These are phyloP conservation scores for Sporisorium scitamineum DNA, from an alignment of 1,284 basidiomycete species.

Conservation along the genomic window DNA sequence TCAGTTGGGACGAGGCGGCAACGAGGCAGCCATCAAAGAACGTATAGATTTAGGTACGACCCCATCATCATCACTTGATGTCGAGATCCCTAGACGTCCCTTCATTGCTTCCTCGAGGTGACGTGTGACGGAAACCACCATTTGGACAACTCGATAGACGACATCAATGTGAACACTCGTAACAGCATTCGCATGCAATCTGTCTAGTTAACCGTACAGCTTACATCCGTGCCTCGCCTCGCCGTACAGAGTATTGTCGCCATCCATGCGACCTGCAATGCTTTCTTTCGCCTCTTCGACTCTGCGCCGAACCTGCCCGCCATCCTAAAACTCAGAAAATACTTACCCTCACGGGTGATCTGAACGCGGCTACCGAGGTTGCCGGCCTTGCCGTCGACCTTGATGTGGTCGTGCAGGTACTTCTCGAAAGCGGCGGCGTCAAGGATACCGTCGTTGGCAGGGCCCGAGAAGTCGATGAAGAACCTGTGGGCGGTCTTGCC, in stretches of 20 bases:
- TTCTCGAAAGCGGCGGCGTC: conserved; percentile 91
- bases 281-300: not conserved
- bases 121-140: not conserved
- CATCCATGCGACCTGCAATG: not conserved
- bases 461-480: conserved; percentile 92
- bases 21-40: not conserved
- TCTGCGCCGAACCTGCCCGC: not conserved
- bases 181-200: not conserved
- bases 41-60: not conserved
- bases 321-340: conserved; percentile 3
- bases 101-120: not conserved
- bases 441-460: conserved; percentile 88
- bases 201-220: not conserved
- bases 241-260: not conserved
- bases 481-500: conserved; percentile 88
- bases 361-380: conserved; percentile 73
- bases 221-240: not conserved
- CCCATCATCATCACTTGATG: not conserved
- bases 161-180: not conserved
- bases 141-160: not conserved
- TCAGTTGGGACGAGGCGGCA: not conserved
- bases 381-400: conserved; percentile 78
- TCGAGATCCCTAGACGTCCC: not conserved
- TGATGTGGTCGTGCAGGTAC: conserved; percentile 93
- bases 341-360: conserved; percentile 70